Base-by-base conservation (phyloP, 176 grass and related monocot genomes). In the Aegilops speltoides region DNA sequence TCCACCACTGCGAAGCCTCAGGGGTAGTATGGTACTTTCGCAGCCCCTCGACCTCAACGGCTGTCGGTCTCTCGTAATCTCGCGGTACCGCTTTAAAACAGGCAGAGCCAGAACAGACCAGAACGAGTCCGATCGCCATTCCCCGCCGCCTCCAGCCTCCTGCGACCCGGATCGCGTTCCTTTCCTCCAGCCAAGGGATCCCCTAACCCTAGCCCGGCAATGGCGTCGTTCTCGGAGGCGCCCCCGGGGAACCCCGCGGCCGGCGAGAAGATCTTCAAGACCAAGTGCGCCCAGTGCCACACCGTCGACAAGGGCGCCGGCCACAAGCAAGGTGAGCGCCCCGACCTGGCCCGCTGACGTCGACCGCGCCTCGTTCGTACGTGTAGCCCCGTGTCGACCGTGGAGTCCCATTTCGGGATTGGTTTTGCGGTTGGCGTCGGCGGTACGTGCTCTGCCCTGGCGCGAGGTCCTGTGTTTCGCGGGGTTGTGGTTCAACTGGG, bases 201-300 rank as follows among this genome's bases (percentile, higher is more conserved):
- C 54, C 54, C 0, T n/a, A 86, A 79, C 48, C 76, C 74, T 77
- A 32, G 48, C 25, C 50, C 76, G 7, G 17, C 20, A 33, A 88
- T 83, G 80, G 87, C 87, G 50, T 78, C 87, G 23, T 88, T 88
- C 50, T 16, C 80, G n/a, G 87, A 88, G 73, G 87, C 87, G 50
- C 73, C 86, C 6, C 80, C 73, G 10, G 87, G 80, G 23, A 68
- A 88, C 81, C 31, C 63, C 19, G 80, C 50, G 38, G 6, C 71
- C 62, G 86, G 86, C 40, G 86, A 82, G 86, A 97, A 97, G 92
- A 97, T 97, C 81, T 97, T 97, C 84, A 97, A 89, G 95, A 97
- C 95, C 32, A 97, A 94, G 86, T 97, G 95, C 81, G 95, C 92
- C 29, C 95, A 97, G 92, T 94, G 92, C 90, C 95, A 97, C 84